Base-by-base conservation (phyloP, 2,329 filamentous ascomycete genomes). In the Basipetospora chlamydospora region DNA sequence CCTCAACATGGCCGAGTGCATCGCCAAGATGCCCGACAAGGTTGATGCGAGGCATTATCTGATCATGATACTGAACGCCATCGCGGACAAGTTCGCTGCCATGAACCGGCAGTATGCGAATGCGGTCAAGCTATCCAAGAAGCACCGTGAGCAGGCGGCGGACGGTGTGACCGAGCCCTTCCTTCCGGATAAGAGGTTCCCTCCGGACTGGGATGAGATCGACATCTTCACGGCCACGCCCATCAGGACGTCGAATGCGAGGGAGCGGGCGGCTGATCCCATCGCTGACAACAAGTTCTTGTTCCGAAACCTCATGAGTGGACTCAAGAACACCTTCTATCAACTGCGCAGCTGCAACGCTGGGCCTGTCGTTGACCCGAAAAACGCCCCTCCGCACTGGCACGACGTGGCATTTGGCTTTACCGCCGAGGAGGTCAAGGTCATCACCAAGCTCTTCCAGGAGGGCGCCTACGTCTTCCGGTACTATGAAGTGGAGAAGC, bases 71-170 rank as follows among this genome's bases (percentile, higher is more conserved):
- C 63, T 99, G 39, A 92, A 96, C 56, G 90, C 92, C 8, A 96
- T 98, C 47, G 90, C 84, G 33, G 90, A 98, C 52, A 99, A 98
- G 53, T 96, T 98, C 52, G 87, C 87, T 2, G 78, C 86, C 3
- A 98, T 99, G 90, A 98, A 98, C 52, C 73, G 84, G 39, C 86
- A 96, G 55, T 96, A 93, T 52, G 73, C 79, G 26, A 98, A 98
- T 55, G 86, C 90, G 12, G 82, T 94, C 31, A 98, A 96, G 59
- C 68, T 94, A 5, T 94, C 86, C 10, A 82, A 80, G 49, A 70
- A 77, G 33, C 83, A 82, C 49, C 71, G 69, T 11, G 73, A 80
- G 44, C 79, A 84, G 40, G 75, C 81, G 43, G 70, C 75, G 3
- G 67, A 69, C 8, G 59, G 58, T 22, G 53, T 66, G 1, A 62